These are phyloP conservation scores for Gaeumannomyces tritici DNA, from an alignment of 2,329 filamentous ascomycete genomes.

Conservation along the genomic window DNA sequence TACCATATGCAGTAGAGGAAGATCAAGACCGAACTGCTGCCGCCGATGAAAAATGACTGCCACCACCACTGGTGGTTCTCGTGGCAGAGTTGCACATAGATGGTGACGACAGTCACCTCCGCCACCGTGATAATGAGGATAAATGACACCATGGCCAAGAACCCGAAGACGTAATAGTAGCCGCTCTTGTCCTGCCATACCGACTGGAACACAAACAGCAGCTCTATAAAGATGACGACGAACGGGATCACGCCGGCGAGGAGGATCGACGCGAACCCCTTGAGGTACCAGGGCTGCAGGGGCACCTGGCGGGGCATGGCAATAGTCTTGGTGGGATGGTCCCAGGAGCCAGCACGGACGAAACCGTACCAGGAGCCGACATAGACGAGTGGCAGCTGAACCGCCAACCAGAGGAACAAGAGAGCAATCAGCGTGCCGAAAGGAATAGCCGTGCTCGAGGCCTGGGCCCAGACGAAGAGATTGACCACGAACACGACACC, in stretches of 20 bases:
- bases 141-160: slow-evolving; percentile 62
- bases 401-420: slow-evolving; percentile 69
- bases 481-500: slow-evolving; percentile 70
- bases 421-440: slow-evolving; percentile 70
- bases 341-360: slow-evolving; percentile 57
- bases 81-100: slow-evolving; percentile 72
- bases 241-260: slow-evolving; percentile 74
- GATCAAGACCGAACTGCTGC: slow-evolving; percentile 69
- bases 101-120: slow-evolving; percentile 74
- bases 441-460: slow-evolving; percentile 77
- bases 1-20: slow-evolving; percentile 80
- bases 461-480: slow-evolving; percentile 83
- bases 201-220: slow-evolving; percentile 42
- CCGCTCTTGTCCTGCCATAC: slow-evolving; percentile 86
- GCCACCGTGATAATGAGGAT: slow-evolving; percentile 69
- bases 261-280: slow-evolving; percentile 52
- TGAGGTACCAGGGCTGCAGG: slow-evolving; percentile 64
- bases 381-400: slow-evolving; percentile 80
- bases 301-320: slow-evolving; percentile 66
- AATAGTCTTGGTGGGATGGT: slow-evolving; percentile 68
- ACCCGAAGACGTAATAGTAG: slow-evolving; percentile 89
- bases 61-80: slow-evolving; percentile 94
- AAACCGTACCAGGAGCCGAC: slow-evolving; percentile 71
- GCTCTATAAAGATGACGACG: slow-evolving; percentile 36
- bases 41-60: slow-evolving; percentile 75